Evolutionary conservation across 192 early-diverging fungal genomes (phyloP), one percentile per base, ranked within the genome.

Genomic region (Borealophlyctis nickersoniae): DNA sequence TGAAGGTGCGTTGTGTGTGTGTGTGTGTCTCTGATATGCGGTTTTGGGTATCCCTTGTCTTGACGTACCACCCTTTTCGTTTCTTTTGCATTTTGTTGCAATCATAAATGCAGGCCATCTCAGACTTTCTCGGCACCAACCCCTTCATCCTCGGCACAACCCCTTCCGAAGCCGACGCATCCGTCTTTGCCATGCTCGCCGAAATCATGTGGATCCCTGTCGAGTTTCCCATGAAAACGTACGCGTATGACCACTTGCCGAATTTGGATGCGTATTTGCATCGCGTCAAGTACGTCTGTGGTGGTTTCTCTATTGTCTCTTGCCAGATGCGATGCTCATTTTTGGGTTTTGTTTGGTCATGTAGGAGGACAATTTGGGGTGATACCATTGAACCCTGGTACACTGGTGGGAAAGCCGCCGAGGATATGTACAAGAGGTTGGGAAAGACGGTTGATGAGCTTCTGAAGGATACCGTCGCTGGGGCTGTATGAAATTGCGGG

Each of bases 171-270:
- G 66, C 62, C n/a, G 70, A 72, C 31, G 63, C 65, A 4, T 69
- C 65, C 36, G 70, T 72, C 13, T 72, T 72, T 62, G 63, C 70
- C 5, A 71, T 69, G 19, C 66, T 72, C 23, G 65, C 70, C 9
- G 50, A 45, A 1, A 68, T 70, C 50, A 0, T 62, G 33, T 72
- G 70, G 70, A 39, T 72, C 23, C 70, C 70, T 0, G 60, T 72
- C 24, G 66, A 67, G 58, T 72, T 57, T 30, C 70, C 70, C 13
- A 69, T 69, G 59, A 68, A 69, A 45, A 56, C 33, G 13, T 53
- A 60, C 29, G 60, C 60, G 28, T 72, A 54, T 36, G 33, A 48
- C 16, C 58, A 72, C 23, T 31, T 72, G 57, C 48, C 58, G 5
- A 56, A 9, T 2, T 55, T 72, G 45, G 60, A 69, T 32, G 29